A percentile compares a stretch with the other conserved stretches of the same genome.
These are phyloP conservation scores for Globisporangium heterothallicum DNA, from an alignment of 352 stramenopile genomes.

Conservation along the genomic window DNA sequence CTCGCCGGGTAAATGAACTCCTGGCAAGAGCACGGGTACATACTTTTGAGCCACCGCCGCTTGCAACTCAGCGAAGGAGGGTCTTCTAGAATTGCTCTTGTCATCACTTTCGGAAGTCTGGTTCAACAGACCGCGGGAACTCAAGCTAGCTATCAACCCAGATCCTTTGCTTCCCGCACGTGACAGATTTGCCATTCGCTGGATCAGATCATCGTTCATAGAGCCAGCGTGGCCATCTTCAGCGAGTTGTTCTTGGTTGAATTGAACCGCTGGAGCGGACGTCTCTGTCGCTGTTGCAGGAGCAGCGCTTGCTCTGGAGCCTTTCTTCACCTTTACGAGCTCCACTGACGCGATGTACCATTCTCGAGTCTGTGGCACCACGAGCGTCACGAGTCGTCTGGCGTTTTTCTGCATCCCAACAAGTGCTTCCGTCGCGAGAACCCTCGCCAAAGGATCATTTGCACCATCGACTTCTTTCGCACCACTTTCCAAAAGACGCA, in stretches of 20 bases:
- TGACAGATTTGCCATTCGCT: slow-evolving; percentile 70
- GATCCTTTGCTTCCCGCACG: slow-evolving; percentile 47
- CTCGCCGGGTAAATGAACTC: slow-evolving; percentile 35
- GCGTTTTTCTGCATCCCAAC: slow-evolving; percentile 59
- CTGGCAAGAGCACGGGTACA: slow-evolving; percentile 40
- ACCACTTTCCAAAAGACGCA: slow-evolving; percentile 27
- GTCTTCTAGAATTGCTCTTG: not conserved
- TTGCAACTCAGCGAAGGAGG: slow-evolving; percentile 14
- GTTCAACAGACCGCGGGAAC: slow-evolving; percentile 12
- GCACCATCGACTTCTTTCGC: slow-evolving; percentile 12
- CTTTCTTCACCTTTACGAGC: slow-evolving; percentile 77
- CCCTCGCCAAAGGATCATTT: slow-evolving; percentile 23
- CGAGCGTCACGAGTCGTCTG: slow-evolving; percentile 48
- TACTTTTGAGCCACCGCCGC: slow-evolving; percentile 22
- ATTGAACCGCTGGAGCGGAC: not conserved
- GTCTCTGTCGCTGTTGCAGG: slow-evolving; percentile 3
- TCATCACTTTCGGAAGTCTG: not conserved
- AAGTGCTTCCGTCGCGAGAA: slow-evolving; percentile 42
- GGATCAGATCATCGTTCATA: slow-evolving; percentile 49
- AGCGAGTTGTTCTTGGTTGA: slow-evolving; percentile 10
- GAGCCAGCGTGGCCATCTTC: slow-evolving; percentile 3
- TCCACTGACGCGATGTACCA: slow-evolving; percentile 67
- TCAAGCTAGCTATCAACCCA: slow-evolving; percentile 54
- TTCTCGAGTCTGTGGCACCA: slow-evolving; percentile 35
- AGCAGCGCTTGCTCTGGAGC: slow-evolving; percentile 18